Evolutionary conservation across 768 basidiomycete genomes (phyloP).

Genomic region (Mycena albidolilacea): DNA sequence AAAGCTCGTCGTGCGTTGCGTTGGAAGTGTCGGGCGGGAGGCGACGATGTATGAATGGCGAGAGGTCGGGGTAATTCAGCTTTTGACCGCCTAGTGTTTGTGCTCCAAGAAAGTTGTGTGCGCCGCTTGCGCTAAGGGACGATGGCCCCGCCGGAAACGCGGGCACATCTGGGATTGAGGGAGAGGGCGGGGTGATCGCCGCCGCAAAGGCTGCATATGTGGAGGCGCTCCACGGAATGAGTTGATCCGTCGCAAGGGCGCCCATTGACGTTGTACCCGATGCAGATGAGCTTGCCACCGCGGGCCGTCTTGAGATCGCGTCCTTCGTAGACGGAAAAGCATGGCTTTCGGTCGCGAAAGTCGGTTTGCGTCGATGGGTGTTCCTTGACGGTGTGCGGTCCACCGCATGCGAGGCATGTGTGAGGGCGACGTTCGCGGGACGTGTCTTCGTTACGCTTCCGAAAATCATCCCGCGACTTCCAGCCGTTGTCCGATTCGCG

Average conservation of each 20-base stretch:
- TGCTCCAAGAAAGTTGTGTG: background rate
- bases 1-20: conserved; percentile 37
- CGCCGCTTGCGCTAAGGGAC: background rate
- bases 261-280: too few relatives aligned
- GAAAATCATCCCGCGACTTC: too few relatives aligned
- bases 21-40: conserved; percentile 18
- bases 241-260: background rate
- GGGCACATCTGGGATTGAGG: background rate
- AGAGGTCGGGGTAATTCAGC: conserved; percentile 37
- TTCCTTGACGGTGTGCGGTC: too few relatives aligned
- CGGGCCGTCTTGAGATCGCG: too few relatives aligned
- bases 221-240: background rate
- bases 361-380: too few relatives aligned
- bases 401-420: too few relatives aligned
- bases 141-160: conserved; percentile 10
- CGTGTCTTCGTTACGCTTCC: too few relatives aligned
- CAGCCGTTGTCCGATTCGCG: too few relatives aligned
- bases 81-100: conserved; percentile 4
- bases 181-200: background rate
- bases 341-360: too few relatives aligned
- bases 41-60: conserved; percentile 34
- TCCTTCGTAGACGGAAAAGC: too few relatives aligned
- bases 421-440: too few relatives aligned
- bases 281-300: too few relatives aligned
- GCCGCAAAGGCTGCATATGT: conserved; percentile 4